Evolutionary conservation across 2,329 filamentous ascomycete genomes (phyloP).

Genomic region (Fusarium sp.): DNA sequence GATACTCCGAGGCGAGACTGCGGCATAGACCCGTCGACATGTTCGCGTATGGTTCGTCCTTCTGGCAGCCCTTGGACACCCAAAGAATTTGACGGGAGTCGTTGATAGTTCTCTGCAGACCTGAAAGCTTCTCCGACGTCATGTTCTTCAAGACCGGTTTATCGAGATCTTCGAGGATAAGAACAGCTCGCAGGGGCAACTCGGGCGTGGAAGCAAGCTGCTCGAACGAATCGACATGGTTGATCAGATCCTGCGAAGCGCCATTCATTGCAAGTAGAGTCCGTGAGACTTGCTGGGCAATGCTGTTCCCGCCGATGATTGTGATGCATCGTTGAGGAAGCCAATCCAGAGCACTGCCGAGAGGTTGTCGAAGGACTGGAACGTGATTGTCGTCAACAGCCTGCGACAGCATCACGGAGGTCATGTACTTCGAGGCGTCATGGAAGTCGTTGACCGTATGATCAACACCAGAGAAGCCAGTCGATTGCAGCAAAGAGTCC

Average conservation of each 20-base stretch:
- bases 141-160: not conserved
- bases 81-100: not conserved
- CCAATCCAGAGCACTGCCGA: not conserved
- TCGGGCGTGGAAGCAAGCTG: not conserved
- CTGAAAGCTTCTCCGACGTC: not conserved
- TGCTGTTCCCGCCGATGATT: not conserved
- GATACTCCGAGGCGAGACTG: not conserved
- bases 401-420: not conserved
- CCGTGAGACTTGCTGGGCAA: not conserved
- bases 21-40: not conserved
- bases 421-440: not conserved
- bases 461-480: not conserved
- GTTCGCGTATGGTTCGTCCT: not conserved
- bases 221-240: not conserved
- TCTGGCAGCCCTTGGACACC: not conserved
- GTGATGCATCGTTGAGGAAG: not conserved
- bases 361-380: not conserved
- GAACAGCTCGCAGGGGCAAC: not conserved
- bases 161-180: not conserved
- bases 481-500: not conserved
- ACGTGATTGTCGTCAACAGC: not conserved
- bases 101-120: not conserved
- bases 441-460: not conserved
- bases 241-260: not conserved
- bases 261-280: not conserved